Percentiles rank a stretch among this genome's conserved stretches.
Evolutionary conservation across 257 asterid species (phyloP).

Genomic region (Catharanthus roseus): DNA sequence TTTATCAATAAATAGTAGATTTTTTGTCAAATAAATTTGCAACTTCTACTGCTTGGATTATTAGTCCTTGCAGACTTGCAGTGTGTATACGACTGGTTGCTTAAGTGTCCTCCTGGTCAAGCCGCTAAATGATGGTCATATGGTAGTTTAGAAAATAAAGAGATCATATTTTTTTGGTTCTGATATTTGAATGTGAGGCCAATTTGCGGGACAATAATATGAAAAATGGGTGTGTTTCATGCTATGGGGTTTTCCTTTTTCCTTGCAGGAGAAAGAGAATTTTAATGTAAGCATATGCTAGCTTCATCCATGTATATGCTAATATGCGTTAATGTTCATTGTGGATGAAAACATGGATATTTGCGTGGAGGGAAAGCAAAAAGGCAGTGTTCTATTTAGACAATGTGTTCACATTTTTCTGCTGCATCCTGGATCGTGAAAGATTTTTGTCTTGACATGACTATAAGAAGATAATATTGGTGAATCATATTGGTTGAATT

Average conservation of each 20-base stretch:
- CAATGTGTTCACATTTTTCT: neutral
- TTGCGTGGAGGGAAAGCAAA: neutral
- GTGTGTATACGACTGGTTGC: neutral
- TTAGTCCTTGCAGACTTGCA: neutral
- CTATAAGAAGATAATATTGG: neutral
- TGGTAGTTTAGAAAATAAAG: neutral
- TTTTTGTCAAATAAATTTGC: neutral
- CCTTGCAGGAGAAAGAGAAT: neutral
- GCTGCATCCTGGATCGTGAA: neutral
- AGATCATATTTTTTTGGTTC: neutral
- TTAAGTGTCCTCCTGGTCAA: neutral
- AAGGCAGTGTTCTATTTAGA: neutral
- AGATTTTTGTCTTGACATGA: neutral
- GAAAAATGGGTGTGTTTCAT: neutral
- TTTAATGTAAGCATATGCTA: too few relatives aligned
- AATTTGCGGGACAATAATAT: too few relatives aligned
- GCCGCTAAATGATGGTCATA: neutral
- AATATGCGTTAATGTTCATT: neutral
- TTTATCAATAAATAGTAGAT: too few relatives aligned
- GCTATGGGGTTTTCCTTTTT: neutral
- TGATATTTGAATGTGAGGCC: neutral
- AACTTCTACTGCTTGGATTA: neutral
- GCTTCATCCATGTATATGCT: neutral
- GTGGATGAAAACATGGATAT: neutral
- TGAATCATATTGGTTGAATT: neutral